phyloP scores from a whole-genome alignment of 106 monocot genomes.

The Narthecium ossifragum region DNA sequence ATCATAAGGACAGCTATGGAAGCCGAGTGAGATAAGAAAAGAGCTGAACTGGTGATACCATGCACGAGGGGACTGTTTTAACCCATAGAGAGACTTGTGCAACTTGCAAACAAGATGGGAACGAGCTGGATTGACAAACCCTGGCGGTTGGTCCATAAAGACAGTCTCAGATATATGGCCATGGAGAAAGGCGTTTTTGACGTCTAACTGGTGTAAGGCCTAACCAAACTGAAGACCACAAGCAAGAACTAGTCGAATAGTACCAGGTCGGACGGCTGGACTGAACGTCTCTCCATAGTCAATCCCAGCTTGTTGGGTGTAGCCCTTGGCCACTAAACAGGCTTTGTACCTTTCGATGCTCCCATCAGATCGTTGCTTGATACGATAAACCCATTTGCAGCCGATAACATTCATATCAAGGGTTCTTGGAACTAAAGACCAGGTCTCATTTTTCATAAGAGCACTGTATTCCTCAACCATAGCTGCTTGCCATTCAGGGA shows the following conservation, averaged over 20 bases:
- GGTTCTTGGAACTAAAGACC: neutral
- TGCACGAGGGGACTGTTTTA: neutral
- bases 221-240: neutral
- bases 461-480: neutral
- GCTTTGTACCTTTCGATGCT: too few species aligned
- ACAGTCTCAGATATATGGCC: neutral
- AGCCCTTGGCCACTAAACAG: too few species aligned
- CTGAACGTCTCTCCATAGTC: constrained; percentile 1
- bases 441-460: neutral
- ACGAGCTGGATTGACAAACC: neutral
- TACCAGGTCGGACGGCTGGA: neutral
- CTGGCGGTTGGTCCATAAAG: neutral
- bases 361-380: too few species aligned
- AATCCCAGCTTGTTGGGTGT: neutral
- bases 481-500: neutral
- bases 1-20: neutral
- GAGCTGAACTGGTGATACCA: neutral
- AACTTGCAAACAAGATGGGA: constrained; percentile 1
- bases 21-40: neutral
- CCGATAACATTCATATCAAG: neutral
- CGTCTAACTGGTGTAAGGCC: neutral
- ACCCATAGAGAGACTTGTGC: neutral
- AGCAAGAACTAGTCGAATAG: neutral
- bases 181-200: constrained; percentile 8
- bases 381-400: neutral